These are phyloP conservation scores for Paecilomyces sp. DNA, from an alignment of 2,329 filamentous ascomycete genomes.

Conservation along the genomic window DNA sequence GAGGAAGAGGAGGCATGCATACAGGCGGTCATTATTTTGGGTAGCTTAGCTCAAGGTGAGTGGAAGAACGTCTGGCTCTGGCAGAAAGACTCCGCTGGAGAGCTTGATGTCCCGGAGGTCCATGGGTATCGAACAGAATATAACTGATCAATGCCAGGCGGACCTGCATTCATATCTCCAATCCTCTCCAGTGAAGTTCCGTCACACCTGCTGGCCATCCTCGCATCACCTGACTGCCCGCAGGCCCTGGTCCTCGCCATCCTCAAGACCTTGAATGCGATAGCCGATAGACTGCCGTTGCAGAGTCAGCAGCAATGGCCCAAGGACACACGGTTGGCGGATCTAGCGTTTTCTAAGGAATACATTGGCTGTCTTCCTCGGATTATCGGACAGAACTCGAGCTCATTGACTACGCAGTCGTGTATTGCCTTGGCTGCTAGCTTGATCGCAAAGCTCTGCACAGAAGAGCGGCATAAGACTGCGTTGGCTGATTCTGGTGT, in stretches of 20 bases:
- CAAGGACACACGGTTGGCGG: conserved; percentile 49
- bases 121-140: not conserved
- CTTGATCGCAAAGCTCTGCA: conserved; percentile 57
- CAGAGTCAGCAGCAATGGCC: conserved; percentile 45
- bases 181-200: conserved; percentile 62
- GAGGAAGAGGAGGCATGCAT: conserved; percentile 63
- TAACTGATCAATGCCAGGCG: conserved; percentile 49
- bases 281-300: conserved; percentile 59
- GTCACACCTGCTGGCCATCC: conserved; percentile 61
- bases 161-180: conserved; percentile 68
- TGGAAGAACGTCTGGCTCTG: conserved; percentile 18
- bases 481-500: conserved; percentile 65
- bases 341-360: conserved; percentile 56
- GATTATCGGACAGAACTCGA: conserved; percentile 57
- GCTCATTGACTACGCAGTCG: conserved; percentile 47
- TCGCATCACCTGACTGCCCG: conserved; percentile 60
- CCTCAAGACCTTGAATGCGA: conserved; percentile 64
- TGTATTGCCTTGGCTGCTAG: conserved; percentile 33
- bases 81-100: not conserved
- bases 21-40: conserved; percentile 77
- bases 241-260: conserved; percentile 64
- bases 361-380: conserved; percentile 56
- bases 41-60: conserved; percentile 73
- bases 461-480: conserved; percentile 62
- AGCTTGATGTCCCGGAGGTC: not conserved